phyloP scores from a whole-genome alignment of 2,329 filamentous ascomycete species.

The Neopestalotiopsis sp. region DNA sequence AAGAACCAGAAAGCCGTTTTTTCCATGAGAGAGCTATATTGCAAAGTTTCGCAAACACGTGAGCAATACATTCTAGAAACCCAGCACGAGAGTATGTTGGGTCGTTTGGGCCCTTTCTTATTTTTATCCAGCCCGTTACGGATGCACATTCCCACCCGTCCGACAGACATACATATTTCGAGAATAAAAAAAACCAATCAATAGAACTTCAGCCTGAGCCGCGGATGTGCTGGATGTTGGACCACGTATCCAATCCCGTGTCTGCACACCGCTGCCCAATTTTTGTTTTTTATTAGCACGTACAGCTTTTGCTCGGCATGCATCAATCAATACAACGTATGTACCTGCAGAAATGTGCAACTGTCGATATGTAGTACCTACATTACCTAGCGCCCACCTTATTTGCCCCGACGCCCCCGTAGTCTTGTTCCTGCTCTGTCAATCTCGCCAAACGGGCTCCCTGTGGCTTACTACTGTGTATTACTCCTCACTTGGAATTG shows the following conservation, averaged over 20 bases:
- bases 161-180: background rate
- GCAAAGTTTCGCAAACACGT: too few species aligned
- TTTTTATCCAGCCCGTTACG: background rate
- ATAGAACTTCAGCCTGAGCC: background rate
- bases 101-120: background rate
- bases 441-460: background rate
- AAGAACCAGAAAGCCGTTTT: too few species aligned
- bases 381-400: background rate
- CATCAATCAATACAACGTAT: background rate
- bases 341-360: background rate
- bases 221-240: background rate
- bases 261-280: background rate
- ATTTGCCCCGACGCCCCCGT: background rate
- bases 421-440: background rate
- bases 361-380: background rate
- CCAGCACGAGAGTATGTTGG: background rate
- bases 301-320: background rate
- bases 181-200: background rate
- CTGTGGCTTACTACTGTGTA: background rate
- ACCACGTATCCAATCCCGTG: background rate
- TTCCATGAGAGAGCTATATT: too few species aligned
- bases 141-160: background rate
- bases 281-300: background rate
- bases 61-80: too few species aligned
- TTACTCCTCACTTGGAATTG: background rate